These are phyloP conservation scores for Ascosphaera aggregata DNA, from an alignment of 2,329 filamentous ascomycete genomes.

Conservation along the genomic window DNA sequence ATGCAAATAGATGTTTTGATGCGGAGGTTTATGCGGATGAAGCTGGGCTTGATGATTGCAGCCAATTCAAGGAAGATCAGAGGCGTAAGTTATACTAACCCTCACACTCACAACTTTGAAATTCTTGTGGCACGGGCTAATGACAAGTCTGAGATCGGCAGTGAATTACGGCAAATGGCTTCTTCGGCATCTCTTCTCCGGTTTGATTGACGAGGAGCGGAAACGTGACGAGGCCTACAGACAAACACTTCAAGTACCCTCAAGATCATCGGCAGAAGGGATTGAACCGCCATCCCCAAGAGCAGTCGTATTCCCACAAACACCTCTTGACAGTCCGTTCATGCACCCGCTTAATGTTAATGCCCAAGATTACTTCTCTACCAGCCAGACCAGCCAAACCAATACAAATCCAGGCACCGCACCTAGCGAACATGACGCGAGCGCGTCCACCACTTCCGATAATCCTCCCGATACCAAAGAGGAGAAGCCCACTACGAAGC, in stretches of 20 bases:
- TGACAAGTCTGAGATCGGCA: too few relatives aligned
- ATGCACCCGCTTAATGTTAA: constrained; percentile 20
- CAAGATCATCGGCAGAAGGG: constrained; percentile 2
- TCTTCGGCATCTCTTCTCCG: constrained; percentile 71
- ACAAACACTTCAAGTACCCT: constrained; percentile 32
- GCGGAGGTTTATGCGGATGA: constrained; percentile 95
- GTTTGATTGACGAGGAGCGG: constrained; percentile 76
- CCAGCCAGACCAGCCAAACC: constrained; percentile 27
- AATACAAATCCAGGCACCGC: constrained; percentile 6
- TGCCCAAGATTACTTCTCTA: constrained; percentile 54
- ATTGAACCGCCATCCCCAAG: constrained; percentile 16
- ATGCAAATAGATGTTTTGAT: constrained; percentile 92
- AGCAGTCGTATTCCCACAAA: constrained; percentile 35
- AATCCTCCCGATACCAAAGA: constrained; percentile 27
- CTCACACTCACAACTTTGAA: background rate
- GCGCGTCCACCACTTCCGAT: constrained; percentile 29
- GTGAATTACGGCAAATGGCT: constrained; percentile 97
- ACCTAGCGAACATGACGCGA: constrained; percentile 14
- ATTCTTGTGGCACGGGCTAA: background rate
- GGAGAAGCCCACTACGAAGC: constrained; percentile 27
- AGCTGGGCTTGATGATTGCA: constrained; percentile 44
- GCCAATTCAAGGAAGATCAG: constrained; percentile 78
- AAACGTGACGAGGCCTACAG: constrained; percentile 54
- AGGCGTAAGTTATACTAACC: constrained; percentile 19
- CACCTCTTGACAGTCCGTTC: constrained; percentile 49